These are phyloP conservation scores for Colletotrichum musicola DNA, from an alignment of 2,329 filamentous ascomycete species.

Conservation along the genomic window DNA sequence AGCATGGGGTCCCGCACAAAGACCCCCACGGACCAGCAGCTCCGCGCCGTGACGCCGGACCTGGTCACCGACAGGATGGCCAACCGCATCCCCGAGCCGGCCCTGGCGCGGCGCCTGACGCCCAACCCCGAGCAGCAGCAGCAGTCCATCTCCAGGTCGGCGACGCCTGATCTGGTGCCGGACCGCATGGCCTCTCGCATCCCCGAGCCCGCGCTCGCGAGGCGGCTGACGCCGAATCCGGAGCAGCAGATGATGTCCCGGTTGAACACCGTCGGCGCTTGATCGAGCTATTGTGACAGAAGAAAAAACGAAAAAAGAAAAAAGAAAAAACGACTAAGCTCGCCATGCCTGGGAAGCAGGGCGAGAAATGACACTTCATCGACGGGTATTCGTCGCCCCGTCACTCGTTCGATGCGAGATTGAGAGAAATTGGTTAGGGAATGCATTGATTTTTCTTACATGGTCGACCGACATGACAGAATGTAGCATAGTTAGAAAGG, in stretches of 20 bases:
- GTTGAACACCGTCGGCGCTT: conserved; percentile 45
- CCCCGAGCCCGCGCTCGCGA: conserved; percentile 58
- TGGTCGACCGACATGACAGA: conserved; percentile 4
- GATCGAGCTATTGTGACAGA: neutral
- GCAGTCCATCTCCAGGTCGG: conserved; percentile 38
- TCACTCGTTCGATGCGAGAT: conserved; percentile 20
- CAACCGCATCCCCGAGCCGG: conserved; percentile 65
- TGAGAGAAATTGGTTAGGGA: neutral
- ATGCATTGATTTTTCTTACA: neutral
- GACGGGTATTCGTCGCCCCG: neutral
- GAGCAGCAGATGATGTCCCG: conserved; percentile 55
- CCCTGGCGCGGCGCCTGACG: conserved; percentile 58
- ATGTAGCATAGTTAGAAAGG: conserved; percentile 22
- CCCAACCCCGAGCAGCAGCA: conserved; percentile 61
- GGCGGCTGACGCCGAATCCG: conserved; percentile 62
- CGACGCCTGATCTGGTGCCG: conserved; percentile 70
- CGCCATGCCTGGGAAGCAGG: conserved; percentile 8
- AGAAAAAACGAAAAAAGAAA: neutral
- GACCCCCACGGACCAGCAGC: conserved; percentile 56
- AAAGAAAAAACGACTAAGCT: neutral
- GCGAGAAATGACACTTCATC: neutral
- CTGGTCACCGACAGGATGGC: conserved; percentile 70
- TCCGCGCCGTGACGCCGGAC: conserved; percentile 64
- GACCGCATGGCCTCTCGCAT: conserved; percentile 73
- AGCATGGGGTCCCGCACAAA: conserved; percentile 36